These are phyloP conservation scores for Metschnikowia sp. DNA, from an alignment of 805 yeast genomes.

Conservation along the genomic window DNA sequence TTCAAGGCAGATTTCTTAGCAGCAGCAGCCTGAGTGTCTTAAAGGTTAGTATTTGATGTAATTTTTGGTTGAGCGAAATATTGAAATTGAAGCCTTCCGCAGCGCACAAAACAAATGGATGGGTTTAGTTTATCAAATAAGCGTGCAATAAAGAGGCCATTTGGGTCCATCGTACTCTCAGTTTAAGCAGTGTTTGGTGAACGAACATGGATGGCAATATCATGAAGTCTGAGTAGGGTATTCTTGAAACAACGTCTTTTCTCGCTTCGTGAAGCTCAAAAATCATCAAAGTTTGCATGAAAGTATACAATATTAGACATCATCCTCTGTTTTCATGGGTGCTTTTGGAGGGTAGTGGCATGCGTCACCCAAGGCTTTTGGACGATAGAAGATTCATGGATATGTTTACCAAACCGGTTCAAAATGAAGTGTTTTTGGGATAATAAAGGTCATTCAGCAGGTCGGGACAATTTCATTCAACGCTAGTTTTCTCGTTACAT, in stretches of 20 bases:
- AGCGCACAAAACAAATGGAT: neutral
- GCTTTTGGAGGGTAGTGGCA: neutral
- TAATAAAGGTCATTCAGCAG: neutral
- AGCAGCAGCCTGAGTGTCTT: constrained; percentile 77
- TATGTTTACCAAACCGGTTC: neutral
- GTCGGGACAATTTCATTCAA: neutral
- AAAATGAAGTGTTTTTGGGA: neutral
- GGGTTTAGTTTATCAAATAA: neutral
- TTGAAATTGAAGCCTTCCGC: neutral
- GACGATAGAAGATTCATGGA: no score
- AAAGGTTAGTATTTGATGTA: constrained; percentile 19
- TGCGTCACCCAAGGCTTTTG: no score
- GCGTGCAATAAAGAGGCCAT: no score
- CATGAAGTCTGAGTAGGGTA: no score
- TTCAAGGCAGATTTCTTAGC: constrained; percentile 99
- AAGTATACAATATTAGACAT: neutral
- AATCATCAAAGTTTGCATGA: neutral
- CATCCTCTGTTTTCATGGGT: neutral
- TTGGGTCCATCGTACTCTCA: no score
- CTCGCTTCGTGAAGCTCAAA: no score
- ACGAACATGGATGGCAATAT: no score
- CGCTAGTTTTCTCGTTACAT: constrained; percentile 9
- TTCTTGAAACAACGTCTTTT: no score
- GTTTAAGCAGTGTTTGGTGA: no score
- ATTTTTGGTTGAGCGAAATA: neutral